These are phyloP conservation scores for Lycium barbarum DNA, from an alignment of 257 asterid genomes.

Conservation along the genomic window DNA sequence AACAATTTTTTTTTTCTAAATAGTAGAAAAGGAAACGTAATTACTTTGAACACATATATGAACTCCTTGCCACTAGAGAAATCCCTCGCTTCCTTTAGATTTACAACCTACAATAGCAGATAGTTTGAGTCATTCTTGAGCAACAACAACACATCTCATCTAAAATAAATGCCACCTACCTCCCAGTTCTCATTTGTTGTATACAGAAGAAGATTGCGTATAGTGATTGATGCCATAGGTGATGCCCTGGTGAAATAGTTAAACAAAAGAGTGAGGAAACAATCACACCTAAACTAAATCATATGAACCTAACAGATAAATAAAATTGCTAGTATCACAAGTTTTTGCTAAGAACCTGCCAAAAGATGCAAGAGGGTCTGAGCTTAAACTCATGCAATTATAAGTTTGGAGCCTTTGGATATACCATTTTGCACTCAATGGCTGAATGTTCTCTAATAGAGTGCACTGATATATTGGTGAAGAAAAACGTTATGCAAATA, in stretches of 20 bases:
- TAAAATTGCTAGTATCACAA: slow-evolving; percentile 28
- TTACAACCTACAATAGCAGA: slow-evolving; percentile 72
- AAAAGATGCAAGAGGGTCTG: slow-evolving; percentile 15
- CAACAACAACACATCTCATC: slow-evolving; percentile 28
- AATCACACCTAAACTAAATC: neutral
- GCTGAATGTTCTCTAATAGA: neutral
- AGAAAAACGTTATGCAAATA: neutral
- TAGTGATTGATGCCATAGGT: slow-evolving; percentile 97
- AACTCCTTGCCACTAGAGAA: slow-evolving; percentile 88
- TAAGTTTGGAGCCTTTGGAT: neutral
- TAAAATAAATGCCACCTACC: slow-evolving; percentile 54
- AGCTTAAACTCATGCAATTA: slow-evolving; percentile 11
- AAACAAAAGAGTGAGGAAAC: slow-evolving; percentile 34
- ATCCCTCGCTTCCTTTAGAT: slow-evolving; percentile 96
- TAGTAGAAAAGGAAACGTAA: slow-evolving; percentile 26
- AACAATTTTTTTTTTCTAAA: slow-evolving; percentile 25
- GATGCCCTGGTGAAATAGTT: slow-evolving; percentile 77
- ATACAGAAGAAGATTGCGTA: slow-evolving; percentile 85
- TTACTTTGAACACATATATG: slow-evolving; percentile 95
- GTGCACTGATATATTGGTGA: neutral
- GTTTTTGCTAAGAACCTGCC: slow-evolving; percentile 17
- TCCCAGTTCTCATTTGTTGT: slow-evolving; percentile 95
- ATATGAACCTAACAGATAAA: slow-evolving; percentile 12
- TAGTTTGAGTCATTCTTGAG: slow-evolving; percentile 36
- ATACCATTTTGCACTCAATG: neutral